These are phyloP conservation scores for Xylaria palmicola DNA, from an alignment of 495 filamentous ascomycete species.

Conservation along the genomic window DNA sequence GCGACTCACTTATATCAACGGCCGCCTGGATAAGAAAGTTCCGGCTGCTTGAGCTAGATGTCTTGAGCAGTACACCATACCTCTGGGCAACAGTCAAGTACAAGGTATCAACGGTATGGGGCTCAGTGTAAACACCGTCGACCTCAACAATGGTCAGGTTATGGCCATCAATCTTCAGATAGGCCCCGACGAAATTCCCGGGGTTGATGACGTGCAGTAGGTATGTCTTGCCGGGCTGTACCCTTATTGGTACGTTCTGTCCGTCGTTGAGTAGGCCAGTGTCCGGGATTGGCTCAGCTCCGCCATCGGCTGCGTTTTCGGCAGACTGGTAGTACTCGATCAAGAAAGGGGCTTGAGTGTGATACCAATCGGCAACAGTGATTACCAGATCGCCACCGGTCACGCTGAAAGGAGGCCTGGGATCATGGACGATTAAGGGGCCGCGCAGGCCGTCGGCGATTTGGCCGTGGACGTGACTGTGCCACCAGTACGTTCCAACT, in stretches of 20 bases:
- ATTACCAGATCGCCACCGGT: conserved; percentile 66
- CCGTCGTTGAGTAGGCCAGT: conserved; percentile 66
- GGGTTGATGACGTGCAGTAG: conserved; percentile 73
- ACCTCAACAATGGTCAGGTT: conserved; percentile 60
- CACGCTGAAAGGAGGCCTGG: conserved; percentile 56
- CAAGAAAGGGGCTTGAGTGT: conserved; percentile 52
- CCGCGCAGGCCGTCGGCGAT: conserved; percentile 77
- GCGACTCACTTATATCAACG: conserved; percentile 41
- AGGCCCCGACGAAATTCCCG: conserved; percentile 58
- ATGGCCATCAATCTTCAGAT: conserved; percentile 62
- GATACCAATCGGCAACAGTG: conserved; percentile 63
- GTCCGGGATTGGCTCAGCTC: conserved; percentile 59
- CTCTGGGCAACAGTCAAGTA: conserved; percentile 62
- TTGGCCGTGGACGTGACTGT: conserved; percentile 69
- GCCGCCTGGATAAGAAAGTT: conserved; percentile 60
- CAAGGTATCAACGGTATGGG: conserved; percentile 32
- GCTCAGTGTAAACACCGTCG: conserved; percentile 44
- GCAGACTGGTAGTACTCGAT: conserved; percentile 45
- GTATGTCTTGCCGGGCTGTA: conserved; percentile 73
- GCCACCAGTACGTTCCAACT: conserved; percentile 77
- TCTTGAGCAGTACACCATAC: conserved; percentile 57
- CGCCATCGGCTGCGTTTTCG: conserved; percentile 37
- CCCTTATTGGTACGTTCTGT: conserved; percentile 50
- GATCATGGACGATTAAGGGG: conserved; percentile 69
- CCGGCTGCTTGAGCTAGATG: conserved; percentile 29